phyloP scores from a whole-genome alignment of 2,329 filamentous ascomycete species.

The Thielaviopsis musarum region DNA sequence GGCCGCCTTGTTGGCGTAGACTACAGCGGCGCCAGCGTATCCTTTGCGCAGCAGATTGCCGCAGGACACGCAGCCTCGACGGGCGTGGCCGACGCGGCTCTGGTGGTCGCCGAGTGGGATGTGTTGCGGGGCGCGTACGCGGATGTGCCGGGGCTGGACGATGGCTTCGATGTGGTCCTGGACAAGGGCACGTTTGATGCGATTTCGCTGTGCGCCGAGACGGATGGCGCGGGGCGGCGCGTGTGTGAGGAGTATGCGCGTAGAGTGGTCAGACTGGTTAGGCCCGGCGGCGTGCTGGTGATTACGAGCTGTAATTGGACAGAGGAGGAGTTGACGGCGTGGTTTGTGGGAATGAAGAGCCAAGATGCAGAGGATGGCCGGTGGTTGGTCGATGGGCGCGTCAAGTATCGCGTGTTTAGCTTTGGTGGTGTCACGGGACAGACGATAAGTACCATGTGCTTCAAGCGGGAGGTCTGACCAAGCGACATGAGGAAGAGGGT shows the following conservation, averaged over 20 bases:
- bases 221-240: constrained; percentile 34
- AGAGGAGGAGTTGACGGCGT: constrained; percentile 62
- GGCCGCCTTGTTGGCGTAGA: constrained; percentile 73
- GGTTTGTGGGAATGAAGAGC: constrained; percentile 42
- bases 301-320: constrained; percentile 99
- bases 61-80: constrained; percentile 14
- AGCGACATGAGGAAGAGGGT: background rate
- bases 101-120: constrained; percentile 43
- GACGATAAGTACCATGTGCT: constrained; percentile 76
- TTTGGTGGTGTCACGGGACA: constrained; percentile 83
- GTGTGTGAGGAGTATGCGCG: constrained; percentile 60
- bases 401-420: constrained; percentile 71
- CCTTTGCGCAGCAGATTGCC: constrained; percentile 52
- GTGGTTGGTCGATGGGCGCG: constrained; percentile 46
- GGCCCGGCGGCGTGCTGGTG: constrained; percentile 54
- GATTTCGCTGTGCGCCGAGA: constrained; percentile 54
- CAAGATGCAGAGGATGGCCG: constrained; percentile 15
- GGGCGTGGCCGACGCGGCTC: constrained; percentile 7
- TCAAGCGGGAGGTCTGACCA: constrained; percentile 31
- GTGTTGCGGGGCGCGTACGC: constrained; percentile 31
- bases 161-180: constrained; percentile 71
- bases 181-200: constrained; percentile 99
- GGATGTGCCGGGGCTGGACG: constrained; percentile 19
- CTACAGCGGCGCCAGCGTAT: constrained; percentile 61
- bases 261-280: constrained; percentile 51